Evolutionary conservation across 106 monocot genomes (phyloP), one percentile per base, ranked within the genome.

Genomic region (Allium cepa): DNA sequence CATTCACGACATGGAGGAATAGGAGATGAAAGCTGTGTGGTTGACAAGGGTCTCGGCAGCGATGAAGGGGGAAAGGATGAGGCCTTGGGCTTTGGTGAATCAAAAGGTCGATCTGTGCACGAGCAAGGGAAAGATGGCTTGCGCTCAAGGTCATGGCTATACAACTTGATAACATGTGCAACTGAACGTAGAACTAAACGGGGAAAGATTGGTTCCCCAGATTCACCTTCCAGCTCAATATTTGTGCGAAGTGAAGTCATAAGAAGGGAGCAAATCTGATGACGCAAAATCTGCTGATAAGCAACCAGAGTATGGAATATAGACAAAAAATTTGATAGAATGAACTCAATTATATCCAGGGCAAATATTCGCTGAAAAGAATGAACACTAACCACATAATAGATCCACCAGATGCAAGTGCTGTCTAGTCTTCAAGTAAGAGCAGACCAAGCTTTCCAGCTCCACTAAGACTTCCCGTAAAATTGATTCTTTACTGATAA

Each of bases 321-420:
- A 59, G 86, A 55, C 58, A 77, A 82, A 80, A 92, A 97, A 60
- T 92, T 88, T 52, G 96, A 97, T 26, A 97, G 69, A 69, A 92
- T 67, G 68, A 97, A 97, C 97, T 99, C 97, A 49, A 99, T 81
- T 76, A 99, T 92, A 79, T 99, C 97, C 68, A 99, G 88, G 69
- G 88, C 80, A 85, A 92, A 87, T 75, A 75, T 90, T 62, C 92
- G 76, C 69, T 84, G 92, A 71, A 92, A 74, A 57, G 84, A 92
- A 83, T 84, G 79, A 79, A 86, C 77, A 28, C 80, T 77, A 99
- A 81, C 97, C 97, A 99, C 18, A 57, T 71, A 60, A 96, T 92
- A 87, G 89, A 89, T 92, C 92, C 92, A 92, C 97, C 97, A 80
- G 97, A 81, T 80, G 97, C 92, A 80, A 97, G 97, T 59, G 97